phyloP scores from a whole-genome alignment of 176 grass and related monocot genomes.

The Aegilops tauschii region DNA sequence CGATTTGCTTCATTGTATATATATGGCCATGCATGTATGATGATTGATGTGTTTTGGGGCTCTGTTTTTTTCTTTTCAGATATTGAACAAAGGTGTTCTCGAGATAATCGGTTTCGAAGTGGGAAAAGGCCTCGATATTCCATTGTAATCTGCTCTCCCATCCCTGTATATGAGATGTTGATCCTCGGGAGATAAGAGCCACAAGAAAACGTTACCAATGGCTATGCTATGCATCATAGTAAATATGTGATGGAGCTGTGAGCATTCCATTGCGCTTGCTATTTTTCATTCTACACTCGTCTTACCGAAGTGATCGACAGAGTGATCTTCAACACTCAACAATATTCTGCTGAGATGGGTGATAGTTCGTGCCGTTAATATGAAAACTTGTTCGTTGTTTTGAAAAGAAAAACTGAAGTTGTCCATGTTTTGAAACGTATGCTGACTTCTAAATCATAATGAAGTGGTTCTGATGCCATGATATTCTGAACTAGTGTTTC shows the following conservation, averaged over 20 bases:
- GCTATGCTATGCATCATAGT: not conserved
- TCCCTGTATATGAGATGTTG: not conserved
- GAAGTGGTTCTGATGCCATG: no score
- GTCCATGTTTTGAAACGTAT: no score
- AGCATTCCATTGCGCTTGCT: not conserved
- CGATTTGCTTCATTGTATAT: not conserved
- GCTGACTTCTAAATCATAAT: no score
- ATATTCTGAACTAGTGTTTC: no score
- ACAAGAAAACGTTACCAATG: not conserved
- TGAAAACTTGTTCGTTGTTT: no score
- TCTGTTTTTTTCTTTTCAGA: slow-evolving; percentile 21
- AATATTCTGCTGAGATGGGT: not conserved
- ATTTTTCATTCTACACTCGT: not conserved
- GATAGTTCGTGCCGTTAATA: not conserved
- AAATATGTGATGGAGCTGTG: not conserved
- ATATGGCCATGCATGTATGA: not conserved
- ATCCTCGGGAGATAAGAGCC: not conserved
- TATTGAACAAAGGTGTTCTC: slow-evolving; percentile 68
- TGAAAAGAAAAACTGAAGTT: not conserved
- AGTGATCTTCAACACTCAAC: not conserved
- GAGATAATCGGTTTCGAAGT: slow-evolving; percentile 75
- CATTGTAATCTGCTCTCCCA: slow-evolving; percentile 24
- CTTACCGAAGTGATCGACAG: not conserved
- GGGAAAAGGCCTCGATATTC: slow-evolving; percentile 82
- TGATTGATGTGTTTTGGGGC: not conserved